phyloP scores from a whole-genome alignment of 1,139 yeast species.

The Saccharomyces pastorianus region DNA sequence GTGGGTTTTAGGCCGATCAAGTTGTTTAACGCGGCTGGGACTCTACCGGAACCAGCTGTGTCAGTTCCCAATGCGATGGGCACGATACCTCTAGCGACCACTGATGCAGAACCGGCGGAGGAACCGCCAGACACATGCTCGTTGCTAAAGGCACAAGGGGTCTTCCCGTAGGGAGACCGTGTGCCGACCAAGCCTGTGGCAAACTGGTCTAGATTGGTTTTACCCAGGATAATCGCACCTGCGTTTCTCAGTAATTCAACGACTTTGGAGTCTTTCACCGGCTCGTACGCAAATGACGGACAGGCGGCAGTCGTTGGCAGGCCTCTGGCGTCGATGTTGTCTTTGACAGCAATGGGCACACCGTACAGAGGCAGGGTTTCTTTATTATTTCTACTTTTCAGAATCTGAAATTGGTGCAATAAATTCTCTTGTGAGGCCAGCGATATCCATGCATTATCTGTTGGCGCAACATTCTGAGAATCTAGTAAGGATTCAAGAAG shows the following conservation, averaged over 20 bases:
- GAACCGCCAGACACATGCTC: slow-evolving; percentile 90
- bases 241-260: slow-evolving; percentile 63
- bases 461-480: slow-evolving; percentile 40
- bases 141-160: slow-evolving; percentile 66
- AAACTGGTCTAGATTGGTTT: slow-evolving; percentile 90
- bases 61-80: slow-evolving; percentile 90
- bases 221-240: slow-evolving; percentile 88
- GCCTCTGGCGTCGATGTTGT: slow-evolving; percentile 81
- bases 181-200: slow-evolving; percentile 96
- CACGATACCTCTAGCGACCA: slow-evolving; percentile 80
- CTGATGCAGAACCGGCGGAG: slow-evolving; percentile 93
- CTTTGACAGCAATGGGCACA: slow-evolving; percentile 91
- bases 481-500: slow-evolving; percentile 42
- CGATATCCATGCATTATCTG: slow-evolving; percentile 89
- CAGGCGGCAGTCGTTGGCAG: slow-evolving; percentile 92
- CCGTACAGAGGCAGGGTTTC: slow-evolving; percentile 49
- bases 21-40: slow-evolving; percentile 93
- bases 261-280: slow-evolving; percentile 64
- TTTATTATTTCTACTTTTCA: slow-evolving; percentile 56
- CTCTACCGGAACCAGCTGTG: slow-evolving; percentile 98
- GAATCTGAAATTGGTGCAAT: slow-evolving; percentile 67
- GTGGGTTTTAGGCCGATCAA: slow-evolving; percentile 89
- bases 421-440: slow-evolving; percentile 54
- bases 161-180: slow-evolving; percentile 86
- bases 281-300: slow-evolving; percentile 65